Base-by-base conservation (phyloP, 371 early-diverging fungal genomes). In the Coemansia sp. region DNA sequence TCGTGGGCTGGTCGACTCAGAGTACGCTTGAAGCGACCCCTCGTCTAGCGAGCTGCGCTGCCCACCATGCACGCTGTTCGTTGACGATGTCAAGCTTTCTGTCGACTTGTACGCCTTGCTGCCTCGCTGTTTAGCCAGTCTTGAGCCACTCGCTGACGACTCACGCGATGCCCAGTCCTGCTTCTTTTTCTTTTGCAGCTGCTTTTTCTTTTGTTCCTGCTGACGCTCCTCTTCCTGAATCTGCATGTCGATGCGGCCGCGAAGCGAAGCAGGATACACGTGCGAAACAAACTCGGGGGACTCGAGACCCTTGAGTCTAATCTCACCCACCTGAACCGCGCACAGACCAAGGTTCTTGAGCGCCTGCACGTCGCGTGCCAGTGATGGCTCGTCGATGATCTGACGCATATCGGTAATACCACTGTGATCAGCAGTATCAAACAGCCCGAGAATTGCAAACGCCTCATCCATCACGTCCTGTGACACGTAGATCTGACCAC, bases 221-320 rank as follows among this genome's bases (percentile, higher is more conserved):
- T 64, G 64, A 21, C 57, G 49, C 21, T 73, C 65, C 29, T 72
- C 73, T 29, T 77, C 78, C 12, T 62, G 63, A 3, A 66, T 53
- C 56, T 77, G 78, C 78, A 77, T 77, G 46, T 77, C 78, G 49
- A 77, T 73, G 52, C 78, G 78, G 2, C 86, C 85, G 29, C 81
- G 69, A 51, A 88, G 75, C 15, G 83, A 79, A 6, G 84, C 83
- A 2, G 90, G 87, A 58, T 87, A 91, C 0, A 94, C 87, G 65
- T 90, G 69, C 40, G 87, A 89, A n/a, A 96, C 79, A 70, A 87
- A 83, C 73, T 96, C 96, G 1, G 94, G 91, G 1, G 90, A 91
- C 76, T 96, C 96, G 24, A 96, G 72, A 0, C 96, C 96, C 78
- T 94, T 94, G 17, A 96, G 82, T 58, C 90, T 89, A 19, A 83